A percentile compares a stretch with the other conserved stretches of the same genome.
Evolutionary conservation across 2,329 filamentous ascomycete species (phyloP).

Genomic region (Cucurbitaria berberidis): DNA sequence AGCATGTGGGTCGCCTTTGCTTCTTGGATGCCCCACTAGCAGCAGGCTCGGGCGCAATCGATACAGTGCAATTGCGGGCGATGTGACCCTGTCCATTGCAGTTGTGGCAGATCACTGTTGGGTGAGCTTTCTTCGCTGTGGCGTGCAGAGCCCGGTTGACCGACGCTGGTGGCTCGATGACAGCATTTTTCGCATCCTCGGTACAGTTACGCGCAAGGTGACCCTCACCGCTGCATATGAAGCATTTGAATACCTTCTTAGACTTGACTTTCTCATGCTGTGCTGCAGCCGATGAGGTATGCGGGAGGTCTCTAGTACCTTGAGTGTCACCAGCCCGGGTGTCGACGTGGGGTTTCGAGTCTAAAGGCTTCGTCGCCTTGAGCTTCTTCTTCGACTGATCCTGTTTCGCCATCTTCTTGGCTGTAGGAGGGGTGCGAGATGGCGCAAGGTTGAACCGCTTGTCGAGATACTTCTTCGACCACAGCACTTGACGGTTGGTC

Average conservation of each 20-base stretch:
- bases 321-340: too few species aligned
- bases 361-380: not conserved
- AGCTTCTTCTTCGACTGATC: not conserved
- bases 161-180: too few species aligned
- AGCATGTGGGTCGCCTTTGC: too few species aligned
- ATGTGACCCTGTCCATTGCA: too few species aligned
- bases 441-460: not conserved
- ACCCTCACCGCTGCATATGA: not conserved
- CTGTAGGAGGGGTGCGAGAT: not conserved
- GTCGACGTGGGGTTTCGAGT: not conserved
- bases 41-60: too few species aligned
- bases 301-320: too few species aligned
- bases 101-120: too few species aligned
- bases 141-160: too few species aligned
- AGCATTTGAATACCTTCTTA: not conserved
- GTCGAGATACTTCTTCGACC: slow-evolving; percentile 6
- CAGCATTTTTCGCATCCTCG: not conserved
- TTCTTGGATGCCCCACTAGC: too few species aligned
- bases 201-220: slow-evolving; percentile 4
- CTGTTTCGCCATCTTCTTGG: not conserved
- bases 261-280: not conserved
- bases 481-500: not conserved
- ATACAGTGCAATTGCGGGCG: too few species aligned
- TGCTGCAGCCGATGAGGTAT: too few species aligned
- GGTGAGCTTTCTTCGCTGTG: too few species aligned